Evolutionary conservation across 208 protist species (phyloP).

Genomic region (Crithidia mellificae): DNA sequence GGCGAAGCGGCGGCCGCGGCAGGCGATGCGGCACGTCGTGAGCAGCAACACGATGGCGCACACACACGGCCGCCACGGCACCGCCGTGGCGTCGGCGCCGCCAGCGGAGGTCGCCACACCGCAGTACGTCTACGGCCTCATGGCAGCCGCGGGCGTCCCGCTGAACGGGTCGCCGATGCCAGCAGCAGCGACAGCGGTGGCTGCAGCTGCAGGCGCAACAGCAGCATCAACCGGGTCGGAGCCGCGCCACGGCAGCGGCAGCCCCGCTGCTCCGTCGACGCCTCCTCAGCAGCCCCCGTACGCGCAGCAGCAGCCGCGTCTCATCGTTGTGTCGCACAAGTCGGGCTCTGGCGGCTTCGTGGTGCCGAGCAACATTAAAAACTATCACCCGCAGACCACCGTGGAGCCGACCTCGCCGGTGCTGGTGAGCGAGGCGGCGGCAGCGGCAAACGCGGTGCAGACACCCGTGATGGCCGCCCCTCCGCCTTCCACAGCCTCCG

Average conservation of each 20-base stretch:
- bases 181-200: not conserved
- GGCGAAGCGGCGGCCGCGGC: slow-evolving; percentile 22
- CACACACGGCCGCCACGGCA: slow-evolving; percentile 13
- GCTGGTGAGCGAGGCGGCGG: not conserved
- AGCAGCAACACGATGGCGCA: slow-evolving; percentile 33
- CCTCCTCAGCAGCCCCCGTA: not conserved
- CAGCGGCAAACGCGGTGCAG: not conserved
- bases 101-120: slow-evolving; percentile 23
- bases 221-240: not conserved
- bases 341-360: slow-evolving; percentile 21
- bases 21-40: slow-evolving; percentile 22
- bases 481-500: no score
- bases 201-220: not conserved
- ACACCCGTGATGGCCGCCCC: not conserved
- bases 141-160: slow-evolving; percentile 21
- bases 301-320: slow-evolving; percentile 16
- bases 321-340: slow-evolving; percentile 24
- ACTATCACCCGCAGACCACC: slow-evolving; percentile 13
- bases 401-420: slow-evolving; percentile 12
- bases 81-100: not conserved
- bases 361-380: slow-evolving; percentile 20
- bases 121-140: slow-evolving; percentile 34
- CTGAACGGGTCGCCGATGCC: slow-evolving; percentile 2
- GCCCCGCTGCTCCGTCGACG: not conserved
- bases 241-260: not conserved